These are phyloP conservation scores for Butyriboletus loyo DNA, from an alignment of 768 basidiomycete species.

Conservation along the genomic window DNA sequence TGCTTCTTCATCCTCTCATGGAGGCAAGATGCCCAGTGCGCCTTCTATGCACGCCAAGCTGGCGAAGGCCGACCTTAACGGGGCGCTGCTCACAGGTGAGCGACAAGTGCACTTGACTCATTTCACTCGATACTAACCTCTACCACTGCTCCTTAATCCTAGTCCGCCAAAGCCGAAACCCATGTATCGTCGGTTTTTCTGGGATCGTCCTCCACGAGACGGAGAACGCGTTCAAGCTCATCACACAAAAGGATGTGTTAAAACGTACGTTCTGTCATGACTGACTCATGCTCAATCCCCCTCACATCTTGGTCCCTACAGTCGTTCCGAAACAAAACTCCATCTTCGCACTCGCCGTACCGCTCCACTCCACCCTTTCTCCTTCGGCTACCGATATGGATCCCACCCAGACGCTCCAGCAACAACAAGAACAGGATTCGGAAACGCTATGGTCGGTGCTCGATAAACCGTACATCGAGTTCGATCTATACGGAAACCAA, in stretches of 20 bases:
- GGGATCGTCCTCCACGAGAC: conserved; percentile 90
- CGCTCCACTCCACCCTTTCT: conserved; percentile 47
- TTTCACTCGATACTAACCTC: background rate
- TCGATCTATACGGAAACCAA: conserved; percentile 83
- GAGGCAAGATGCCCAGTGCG: conserved; percentile 47
- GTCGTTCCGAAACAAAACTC: too few species aligned
- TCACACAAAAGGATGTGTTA: conserved; percentile 60
- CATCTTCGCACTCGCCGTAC: too few species aligned
- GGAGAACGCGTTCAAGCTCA: too few species aligned
- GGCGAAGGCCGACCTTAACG: conserved; percentile 78
- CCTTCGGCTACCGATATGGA: conserved; percentile 26
- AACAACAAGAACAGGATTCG: background rate
- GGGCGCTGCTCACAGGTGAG: conserved; percentile 72
- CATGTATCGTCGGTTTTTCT: conserved; percentile 65
- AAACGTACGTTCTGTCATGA: conserved; percentile 49
- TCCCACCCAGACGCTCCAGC: background rate
- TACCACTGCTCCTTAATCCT: background rate
- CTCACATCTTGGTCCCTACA: too few species aligned
- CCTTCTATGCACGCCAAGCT: conserved; percentile 73
- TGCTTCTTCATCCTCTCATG: conserved; percentile 21
- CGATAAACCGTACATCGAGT: conserved; percentile 61
- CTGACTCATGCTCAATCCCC: too few species aligned
- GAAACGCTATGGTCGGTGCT: conserved; percentile 44
- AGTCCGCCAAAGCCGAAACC: conserved; percentile 79
- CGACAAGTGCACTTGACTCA: background rate